Percentiles rank a stretch among this genome's conserved stretches.
Conservation (phyloP, 2,329 filamentous ascomycete genomes). For the Apiospora kogelbergensis region DNA sequence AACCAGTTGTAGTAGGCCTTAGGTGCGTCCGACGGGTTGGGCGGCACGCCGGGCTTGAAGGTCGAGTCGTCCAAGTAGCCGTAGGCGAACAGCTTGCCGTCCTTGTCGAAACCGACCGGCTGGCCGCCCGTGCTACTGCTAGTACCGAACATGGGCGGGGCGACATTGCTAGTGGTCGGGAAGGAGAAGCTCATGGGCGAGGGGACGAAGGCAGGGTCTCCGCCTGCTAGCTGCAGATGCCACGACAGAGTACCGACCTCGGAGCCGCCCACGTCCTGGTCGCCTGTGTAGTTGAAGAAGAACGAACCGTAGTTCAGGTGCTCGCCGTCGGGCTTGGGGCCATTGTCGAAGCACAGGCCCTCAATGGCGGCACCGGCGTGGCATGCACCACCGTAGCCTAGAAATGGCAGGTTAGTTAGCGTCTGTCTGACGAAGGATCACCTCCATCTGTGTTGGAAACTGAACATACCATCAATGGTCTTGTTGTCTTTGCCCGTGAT, state of each 20-base stretch:
- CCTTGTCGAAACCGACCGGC: slow-evolving; percentile 33
- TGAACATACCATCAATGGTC: slow-evolving; percentile 25
- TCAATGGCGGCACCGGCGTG: slow-evolving; percentile 35
- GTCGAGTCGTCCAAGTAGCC: slow-evolving; percentile 31
- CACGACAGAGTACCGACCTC: slow-evolving; percentile 30
- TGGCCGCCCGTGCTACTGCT: slow-evolving; percentile 14
- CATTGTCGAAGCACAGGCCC: slow-evolving; percentile 29
- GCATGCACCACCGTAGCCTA: slow-evolving; percentile 32
- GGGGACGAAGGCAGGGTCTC: slow-evolving; percentile 14
- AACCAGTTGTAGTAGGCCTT: slow-evolving; percentile 33
- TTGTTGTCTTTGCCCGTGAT: slow-evolving; percentile 27
- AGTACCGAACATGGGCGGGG: slow-evolving; percentile 25
- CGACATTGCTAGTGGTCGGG: slow-evolving; percentile 30
- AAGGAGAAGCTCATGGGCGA: slow-evolving; percentile 25
- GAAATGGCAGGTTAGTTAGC: background rate
- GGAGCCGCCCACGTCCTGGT: slow-evolving; percentile 14
- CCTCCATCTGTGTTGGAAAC: too few species aligned
- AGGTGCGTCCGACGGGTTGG: background rate
- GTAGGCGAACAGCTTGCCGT: slow-evolving; percentile 27
- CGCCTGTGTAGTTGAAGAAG: slow-evolving; percentile 34
- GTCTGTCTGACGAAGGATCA: background rate
- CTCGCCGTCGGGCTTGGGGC: slow-evolving; percentile 13
- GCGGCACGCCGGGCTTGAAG: slow-evolving; percentile 22
- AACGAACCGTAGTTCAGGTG: slow-evolving; percentile 22
- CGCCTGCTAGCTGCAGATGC: slow-evolving; percentile 24